Conservation (phyloP, 805 yeast species). For the Naumovozyma baii region DNA sequence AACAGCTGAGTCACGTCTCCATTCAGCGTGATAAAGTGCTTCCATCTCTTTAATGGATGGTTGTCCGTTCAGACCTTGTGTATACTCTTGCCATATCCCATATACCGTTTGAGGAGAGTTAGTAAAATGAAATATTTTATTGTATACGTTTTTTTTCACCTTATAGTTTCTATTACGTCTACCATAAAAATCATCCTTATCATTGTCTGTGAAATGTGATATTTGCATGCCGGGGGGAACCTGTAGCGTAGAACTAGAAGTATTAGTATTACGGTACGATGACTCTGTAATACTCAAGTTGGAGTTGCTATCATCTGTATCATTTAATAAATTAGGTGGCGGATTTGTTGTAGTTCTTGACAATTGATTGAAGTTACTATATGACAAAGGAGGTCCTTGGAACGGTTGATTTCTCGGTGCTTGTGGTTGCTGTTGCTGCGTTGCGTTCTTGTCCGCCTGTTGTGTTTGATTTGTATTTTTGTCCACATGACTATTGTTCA, state of each 20-base stretch:
- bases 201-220: background rate
- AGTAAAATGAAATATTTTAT: slow-evolving; percentile 30
- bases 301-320: background rate
- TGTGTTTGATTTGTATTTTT: background rate
- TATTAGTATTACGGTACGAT: background rate
- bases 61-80: slow-evolving; percentile 41
- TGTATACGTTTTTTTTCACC: slow-evolving; percentile 23
- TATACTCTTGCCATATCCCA: slow-evolving; percentile 51
- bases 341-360: background rate
- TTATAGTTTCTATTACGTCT: slow-evolving; percentile 1
- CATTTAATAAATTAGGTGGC: background rate
- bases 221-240: too few species aligned
- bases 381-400: background rate
- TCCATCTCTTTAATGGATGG: slow-evolving; percentile 45
- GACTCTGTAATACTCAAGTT: background rate
- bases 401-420: background rate
- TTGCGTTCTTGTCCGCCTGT: background rate
- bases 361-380: background rate
- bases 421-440: background rate
- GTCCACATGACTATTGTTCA: background rate
- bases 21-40: slow-evolving; percentile 39
- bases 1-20: slow-evolving; percentile 48
- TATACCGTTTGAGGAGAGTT: slow-evolving; percentile 38
- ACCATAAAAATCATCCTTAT: background rate
- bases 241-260: too few species aligned